phyloP scores from a whole-genome alignment of 1,284 basidiomycete species.

The Butyriboletus pseudospeciosus region DNA sequence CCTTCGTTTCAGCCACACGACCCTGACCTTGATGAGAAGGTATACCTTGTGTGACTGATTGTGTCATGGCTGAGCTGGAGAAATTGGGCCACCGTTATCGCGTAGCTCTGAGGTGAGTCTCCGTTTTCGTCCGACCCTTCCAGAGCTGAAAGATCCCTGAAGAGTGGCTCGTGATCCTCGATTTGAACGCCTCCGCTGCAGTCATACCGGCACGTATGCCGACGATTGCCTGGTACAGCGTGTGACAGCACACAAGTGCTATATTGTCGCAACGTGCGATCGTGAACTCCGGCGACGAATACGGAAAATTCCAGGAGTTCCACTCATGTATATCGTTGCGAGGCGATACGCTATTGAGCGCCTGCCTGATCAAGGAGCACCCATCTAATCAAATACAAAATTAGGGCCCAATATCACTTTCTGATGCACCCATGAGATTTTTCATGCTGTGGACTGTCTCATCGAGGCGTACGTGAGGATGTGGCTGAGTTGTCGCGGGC shows the following conservation, averaged over 20 bases:
- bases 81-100: constrained; percentile 96
- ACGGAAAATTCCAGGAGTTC: constrained; percentile 91
- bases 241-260: constrained; percentile 92
- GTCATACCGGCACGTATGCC: constrained; percentile 94
- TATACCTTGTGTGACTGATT: constrained; percentile 98
- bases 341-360: constrained; percentile 89
- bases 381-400: constrained; percentile 28
- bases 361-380: constrained; percentile 87
- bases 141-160: constrained; percentile 1
- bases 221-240: constrained; percentile 98
- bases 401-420: background rate
- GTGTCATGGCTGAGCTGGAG: constrained; percentile 96
- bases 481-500: background rate
- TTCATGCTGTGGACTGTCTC: background rate
- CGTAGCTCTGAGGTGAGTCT: constrained; percentile 78
- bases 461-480: background rate
- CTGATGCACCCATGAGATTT: constrained; percentile 1
- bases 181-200: constrained; percentile 90
- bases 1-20: background rate
- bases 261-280: constrained; percentile 98
- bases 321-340: constrained; percentile 93
- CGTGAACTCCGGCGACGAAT: constrained; percentile 88
- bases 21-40: constrained; percentile 45
- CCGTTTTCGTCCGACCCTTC: background rate
- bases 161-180: constrained; percentile 96